Conservation (phyloP, 2,329 filamentous ascomycete species). For the Penicillium sp. region DNA sequence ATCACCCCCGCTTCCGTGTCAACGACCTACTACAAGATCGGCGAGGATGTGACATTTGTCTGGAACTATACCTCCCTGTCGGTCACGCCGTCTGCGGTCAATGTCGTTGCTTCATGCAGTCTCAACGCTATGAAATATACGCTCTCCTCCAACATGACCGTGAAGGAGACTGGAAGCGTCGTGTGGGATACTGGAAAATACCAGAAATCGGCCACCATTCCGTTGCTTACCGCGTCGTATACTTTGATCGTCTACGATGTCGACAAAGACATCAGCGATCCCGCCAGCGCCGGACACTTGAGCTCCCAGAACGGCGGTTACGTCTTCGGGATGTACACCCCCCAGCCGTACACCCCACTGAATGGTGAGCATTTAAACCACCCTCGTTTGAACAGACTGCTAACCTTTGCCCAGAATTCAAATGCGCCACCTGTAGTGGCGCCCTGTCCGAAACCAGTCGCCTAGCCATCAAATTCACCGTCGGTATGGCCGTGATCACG, state of each 20-base stretch:
- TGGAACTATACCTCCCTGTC: slow-evolving; percentile 68
- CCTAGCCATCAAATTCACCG: slow-evolving; percentile 54
- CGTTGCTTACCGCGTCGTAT: slow-evolving; percentile 59
- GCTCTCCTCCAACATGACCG: slow-evolving; percentile 57
- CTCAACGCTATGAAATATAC: slow-evolving; percentile 60
- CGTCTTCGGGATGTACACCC: slow-evolving; percentile 62
- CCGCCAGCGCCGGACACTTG: slow-evolving; percentile 55
- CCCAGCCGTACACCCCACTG: slow-evolving; percentile 52
- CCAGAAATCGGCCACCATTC: slow-evolving; percentile 48
- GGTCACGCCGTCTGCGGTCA: slow-evolving; percentile 57
- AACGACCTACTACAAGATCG: slow-evolving; percentile 62
- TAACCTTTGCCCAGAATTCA: slow-evolving; percentile 43
- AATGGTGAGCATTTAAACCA: slow-evolving; percentile 40
- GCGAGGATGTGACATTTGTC: slow-evolving; percentile 59
- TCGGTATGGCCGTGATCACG: slow-evolving; percentile 56
- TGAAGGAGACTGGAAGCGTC: slow-evolving; percentile 51
- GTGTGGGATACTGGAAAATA: slow-evolving; percentile 61
- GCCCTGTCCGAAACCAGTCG: slow-evolving; percentile 54
- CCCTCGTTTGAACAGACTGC: neutral
- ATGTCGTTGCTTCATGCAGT: slow-evolving; percentile 61
- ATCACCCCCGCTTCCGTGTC: slow-evolving; percentile 54
- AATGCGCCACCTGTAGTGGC: slow-evolving; percentile 57
- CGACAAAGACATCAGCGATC: slow-evolving; percentile 50
- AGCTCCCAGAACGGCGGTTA: slow-evolving; percentile 50
- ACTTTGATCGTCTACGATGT: slow-evolving; percentile 63